Evolutionary conservation across 1,284 basidiomycete genomes (phyloP), one percentile per base, ranked within the genome.

Genomic region (Athelia sp.): DNA sequence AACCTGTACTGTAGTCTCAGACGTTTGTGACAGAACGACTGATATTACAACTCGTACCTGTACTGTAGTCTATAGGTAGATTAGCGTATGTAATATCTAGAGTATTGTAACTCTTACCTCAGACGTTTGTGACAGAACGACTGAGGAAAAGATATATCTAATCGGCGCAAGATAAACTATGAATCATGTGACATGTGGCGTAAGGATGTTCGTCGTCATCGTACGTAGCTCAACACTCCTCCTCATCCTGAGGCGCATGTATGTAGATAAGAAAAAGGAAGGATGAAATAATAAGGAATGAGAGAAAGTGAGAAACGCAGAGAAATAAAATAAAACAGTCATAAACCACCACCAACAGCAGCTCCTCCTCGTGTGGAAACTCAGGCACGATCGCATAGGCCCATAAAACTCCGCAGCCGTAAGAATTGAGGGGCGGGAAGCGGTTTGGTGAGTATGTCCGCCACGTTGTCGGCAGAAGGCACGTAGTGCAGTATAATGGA

Each of bases 391-490:
- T 40, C 4, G 15, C 36, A 40, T 4, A 40, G 36, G 6, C 36
- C 36, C 6, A 40, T 6, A n/a, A 9, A 40, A 17, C 8, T 9
- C 4, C 36, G 19, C 6, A 40, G 19, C 6, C 36, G 19, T 4
- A 40, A 6, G 15, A 40, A 40, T n/a, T 6, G 9, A 4, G 36
- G 36, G 36, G 36, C 24, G 17, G 43, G 43, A 4, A 44, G 19
- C 4, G 43, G 21, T 26, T 45, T 49, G 22, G 47, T 21, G 4
- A 49, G 24, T 43, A 43, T 26, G 15, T 49, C n/a, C n/a, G 43
- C 43, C 4, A 49, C 24, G 22, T 29, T 31, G 24, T 46, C 22
- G 23, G 60, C 19, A 52, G 21, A 18, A 11, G 19, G 18, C 6
- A 44, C 24, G 17, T 47, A 48, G 13, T 32, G n/a, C 3, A 51